These are phyloP conservation scores for Oemleria cerasiformis DNA, from an alignment of 306 rosid species.

Conservation along the genomic window DNA sequence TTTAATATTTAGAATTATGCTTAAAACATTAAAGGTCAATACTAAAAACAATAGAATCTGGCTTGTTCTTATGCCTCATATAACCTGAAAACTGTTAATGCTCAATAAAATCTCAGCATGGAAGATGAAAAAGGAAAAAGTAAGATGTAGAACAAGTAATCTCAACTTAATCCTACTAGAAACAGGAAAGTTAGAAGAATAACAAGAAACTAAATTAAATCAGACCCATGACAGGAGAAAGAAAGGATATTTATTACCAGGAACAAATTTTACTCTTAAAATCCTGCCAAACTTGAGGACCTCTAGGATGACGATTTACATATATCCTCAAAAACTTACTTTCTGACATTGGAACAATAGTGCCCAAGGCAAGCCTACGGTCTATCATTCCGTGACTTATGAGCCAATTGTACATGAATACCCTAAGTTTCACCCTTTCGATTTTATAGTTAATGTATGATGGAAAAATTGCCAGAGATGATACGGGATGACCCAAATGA, in stretches of 20 bases:
- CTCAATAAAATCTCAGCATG: background rate
- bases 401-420: conserved; percentile 73
- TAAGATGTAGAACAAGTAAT: background rate
- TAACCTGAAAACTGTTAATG: background rate
- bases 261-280: conserved; percentile 41
- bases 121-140: background rate
- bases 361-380: conserved; percentile 53
- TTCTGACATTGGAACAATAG: conserved; percentile 54
- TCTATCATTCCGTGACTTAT: conserved; percentile 39
- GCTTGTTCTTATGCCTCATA: background rate
- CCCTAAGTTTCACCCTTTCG: conserved; percentile 55
- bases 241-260: background rate
- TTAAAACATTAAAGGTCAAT: background rate
- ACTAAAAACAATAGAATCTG: too few species aligned
- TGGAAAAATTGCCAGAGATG: conserved; percentile 52
- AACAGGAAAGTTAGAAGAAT: too few species aligned
- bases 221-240: background rate
- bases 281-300: conserved; percentile 62
- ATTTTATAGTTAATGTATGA: conserved; percentile 46
- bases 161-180: too few species aligned
- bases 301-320: conserved; percentile 63
- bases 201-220: too few species aligned
- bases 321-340: conserved; percentile 31
- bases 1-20: background rate
- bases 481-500: conserved; percentile 55